phyloP scores from a whole-genome alignment of 2,329 filamentous ascomycete genomes.

The Sporothrix luriei region DNA sequence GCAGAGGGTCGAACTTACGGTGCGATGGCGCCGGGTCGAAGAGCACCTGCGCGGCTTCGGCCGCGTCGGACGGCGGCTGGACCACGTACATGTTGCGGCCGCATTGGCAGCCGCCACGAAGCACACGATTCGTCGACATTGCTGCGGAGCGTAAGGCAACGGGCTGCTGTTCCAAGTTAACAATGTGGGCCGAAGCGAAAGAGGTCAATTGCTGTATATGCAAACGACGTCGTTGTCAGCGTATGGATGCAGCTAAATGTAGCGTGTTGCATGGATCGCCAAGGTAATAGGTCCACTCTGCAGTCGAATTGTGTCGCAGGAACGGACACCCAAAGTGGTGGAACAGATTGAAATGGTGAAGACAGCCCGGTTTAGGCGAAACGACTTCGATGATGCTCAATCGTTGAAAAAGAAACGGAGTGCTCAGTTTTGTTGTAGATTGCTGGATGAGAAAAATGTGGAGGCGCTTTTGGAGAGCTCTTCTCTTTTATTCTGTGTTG shows the following conservation, averaged over 20 bases:
- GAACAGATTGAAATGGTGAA: not conserved
- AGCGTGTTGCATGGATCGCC: constrained; percentile 15
- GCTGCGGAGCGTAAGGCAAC: not conserved
- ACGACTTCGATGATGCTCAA: not conserved
- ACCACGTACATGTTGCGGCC: constrained; percentile 83
- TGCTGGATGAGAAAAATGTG: not conserved
- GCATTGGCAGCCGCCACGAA: constrained; percentile 80
- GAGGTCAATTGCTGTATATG: constrained; percentile 5
- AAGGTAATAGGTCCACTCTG: constrained; percentile 8
- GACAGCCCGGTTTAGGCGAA: not conserved
- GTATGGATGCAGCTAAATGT: not conserved
- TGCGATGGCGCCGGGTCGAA: constrained; percentile 72
- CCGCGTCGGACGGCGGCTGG: constrained; percentile 62
- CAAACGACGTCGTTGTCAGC: not conserved
- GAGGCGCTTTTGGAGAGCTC: constrained; percentile 14
- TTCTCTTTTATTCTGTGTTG: not conserved
- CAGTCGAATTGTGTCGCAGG: constrained; percentile 13
- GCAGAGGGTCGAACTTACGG: constrained; percentile 58
- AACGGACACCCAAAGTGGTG: not conserved
- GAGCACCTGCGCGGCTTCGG: constrained; percentile 65
- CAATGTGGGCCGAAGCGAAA: not conserved
- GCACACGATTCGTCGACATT: constrained; percentile 48
- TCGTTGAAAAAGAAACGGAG: not conserved
- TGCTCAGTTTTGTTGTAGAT: not conserved
- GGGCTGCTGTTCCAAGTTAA: not conserved